A percentile compares a stretch with the other conserved stretches of the same genome.
These are phyloP conservation scores for Hevea brasiliensis DNA, from an alignment of 345 rosid genomes.

Conservation along the genomic window DNA sequence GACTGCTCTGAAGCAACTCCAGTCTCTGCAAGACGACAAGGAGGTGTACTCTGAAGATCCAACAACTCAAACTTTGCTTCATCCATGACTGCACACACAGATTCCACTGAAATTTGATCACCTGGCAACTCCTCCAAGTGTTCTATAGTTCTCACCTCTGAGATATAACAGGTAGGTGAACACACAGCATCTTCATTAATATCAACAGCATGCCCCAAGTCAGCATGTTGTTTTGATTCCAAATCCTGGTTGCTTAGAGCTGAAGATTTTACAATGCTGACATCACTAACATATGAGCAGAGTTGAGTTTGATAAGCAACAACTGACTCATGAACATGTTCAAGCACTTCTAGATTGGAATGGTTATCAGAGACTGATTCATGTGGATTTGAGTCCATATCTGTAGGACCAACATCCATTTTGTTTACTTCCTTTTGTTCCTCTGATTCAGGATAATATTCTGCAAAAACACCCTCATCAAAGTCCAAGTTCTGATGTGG, in stretches of 20 bases:
- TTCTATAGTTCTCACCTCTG: conserved; percentile 37
- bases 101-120: conserved; percentile 10
- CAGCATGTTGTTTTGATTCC: conserved; percentile 31
- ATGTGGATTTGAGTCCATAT: conserved; percentile 13
- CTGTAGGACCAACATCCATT: conserved; percentile 30
- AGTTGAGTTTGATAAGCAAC: conserved; percentile 11
- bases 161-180: conserved; percentile 23
- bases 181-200: conserved; percentile 28
- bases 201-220: conserved; percentile 26
- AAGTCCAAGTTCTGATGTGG: conserved; percentile 34
- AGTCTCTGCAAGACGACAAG: conserved; percentile 12
- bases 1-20: conserved; percentile 15
- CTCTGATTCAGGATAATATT: conserved; percentile 31
- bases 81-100: conserved; percentile 18
- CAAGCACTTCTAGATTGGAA: conserved; percentile 18
- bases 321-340: conserved; percentile 20
- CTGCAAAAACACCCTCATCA: conserved; percentile 28
- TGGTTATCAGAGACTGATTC: conserved; percentile 16
- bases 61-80: conserved; percentile 27
- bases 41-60: conserved; percentile 1
- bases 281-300: conserved; percentile 9
- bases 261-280: conserved; percentile 26
- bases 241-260: conserved; percentile 32
- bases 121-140: neutral
- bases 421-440: conserved; percentile 32